Evolutionary conservation across 768 basidiomycete species (phyloP).

Genomic region (Podaxis rugospora): DNA sequence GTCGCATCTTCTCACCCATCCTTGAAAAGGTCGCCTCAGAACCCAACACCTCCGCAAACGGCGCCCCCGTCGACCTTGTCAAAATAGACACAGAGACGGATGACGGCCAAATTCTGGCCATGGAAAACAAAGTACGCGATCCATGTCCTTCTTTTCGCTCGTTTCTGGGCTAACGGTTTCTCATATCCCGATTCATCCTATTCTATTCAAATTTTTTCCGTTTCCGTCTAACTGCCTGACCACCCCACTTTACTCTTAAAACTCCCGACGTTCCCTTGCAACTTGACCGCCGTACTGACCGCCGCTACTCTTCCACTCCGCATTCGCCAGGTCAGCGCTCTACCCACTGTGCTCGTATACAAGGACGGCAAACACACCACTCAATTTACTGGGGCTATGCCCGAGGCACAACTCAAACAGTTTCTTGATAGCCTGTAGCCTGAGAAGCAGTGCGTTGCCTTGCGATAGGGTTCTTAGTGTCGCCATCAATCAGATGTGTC

Average conservation of each 20-base stretch:
- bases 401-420: constrained; percentile 35
- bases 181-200: not conserved
- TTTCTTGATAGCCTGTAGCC: constrained; percentile 32
- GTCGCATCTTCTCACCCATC: constrained; percentile 67
- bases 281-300: too few relatives aligned
- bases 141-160: not conserved
- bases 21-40: constrained; percentile 55
- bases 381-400: constrained; percentile 60
- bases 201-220: not conserved
- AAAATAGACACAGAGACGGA: constrained; percentile 63
- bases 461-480: not conserved
- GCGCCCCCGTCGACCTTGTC: constrained; percentile 62
- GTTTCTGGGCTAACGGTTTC: not conserved
- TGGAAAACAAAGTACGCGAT: constrained; percentile 40
- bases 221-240: not conserved
- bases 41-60: constrained; percentile 42
- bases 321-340: constrained; percentile 49
- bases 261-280: not conserved
- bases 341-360: constrained; percentile 83
- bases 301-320: not conserved
- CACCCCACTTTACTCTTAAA: not conserved
- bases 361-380: constrained; percentile 53
- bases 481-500: not conserved
- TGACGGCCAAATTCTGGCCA: constrained; percentile 45
- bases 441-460: constrained; percentile 1